A percentile compares a stretch with the other conserved stretches of the same genome.
Evolutionary conservation across 2,329 filamentous ascomycete genomes (phyloP).

Genomic region (Blastomyces silverae): DNA sequence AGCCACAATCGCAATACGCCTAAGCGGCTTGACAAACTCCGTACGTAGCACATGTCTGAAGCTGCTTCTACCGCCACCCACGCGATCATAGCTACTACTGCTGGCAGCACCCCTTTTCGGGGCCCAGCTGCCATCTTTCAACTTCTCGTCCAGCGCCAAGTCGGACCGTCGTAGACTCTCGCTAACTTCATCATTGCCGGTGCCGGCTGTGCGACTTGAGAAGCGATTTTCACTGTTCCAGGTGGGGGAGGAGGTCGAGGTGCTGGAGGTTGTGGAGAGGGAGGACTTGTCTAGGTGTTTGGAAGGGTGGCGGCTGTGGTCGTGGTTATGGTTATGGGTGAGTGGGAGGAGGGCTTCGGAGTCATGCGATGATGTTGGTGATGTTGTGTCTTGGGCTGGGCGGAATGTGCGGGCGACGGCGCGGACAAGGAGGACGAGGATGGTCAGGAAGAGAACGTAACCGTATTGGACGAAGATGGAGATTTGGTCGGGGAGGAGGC

Average conservation of each 20-base stretch:
- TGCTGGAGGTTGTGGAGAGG: conserved; percentile 16
- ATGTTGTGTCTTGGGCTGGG: conserved; percentile 18
- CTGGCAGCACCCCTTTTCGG: conserved; percentile 3
- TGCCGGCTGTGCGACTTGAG: conserved; percentile 14
- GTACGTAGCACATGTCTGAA: conserved; percentile 44
- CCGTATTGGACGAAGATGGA: conserved; percentile 75
- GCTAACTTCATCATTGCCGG: conserved; percentile 26
- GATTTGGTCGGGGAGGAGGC: conserved; percentile 81
- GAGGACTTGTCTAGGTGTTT: conserved; percentile 29
- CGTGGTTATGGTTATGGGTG: conserved; percentile 26
- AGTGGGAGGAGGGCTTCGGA: conserved; percentile 28
- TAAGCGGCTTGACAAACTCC: conserved; percentile 57
- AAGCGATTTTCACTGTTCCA: conserved; percentile 16
- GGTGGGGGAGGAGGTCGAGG: conserved; percentile 14
- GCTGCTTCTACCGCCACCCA: conserved; percentile 26
- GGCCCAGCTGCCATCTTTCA: conserved; percentile 25
- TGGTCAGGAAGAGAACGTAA: conserved; percentile 51
- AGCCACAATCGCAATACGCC: conserved; percentile 58
- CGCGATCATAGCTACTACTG: conserved; percentile 5
- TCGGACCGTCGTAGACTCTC: conserved; percentile 32
- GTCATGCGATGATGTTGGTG: conserved; percentile 15
- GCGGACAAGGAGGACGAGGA: conserved; percentile 43
- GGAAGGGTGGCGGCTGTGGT: conserved; percentile 26
- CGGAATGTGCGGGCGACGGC: conserved; percentile 34
- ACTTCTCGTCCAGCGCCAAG: conserved; percentile 27